Conservation (phyloP, 73 alveolate genomes). For the Effrenium voratum region DNA sequence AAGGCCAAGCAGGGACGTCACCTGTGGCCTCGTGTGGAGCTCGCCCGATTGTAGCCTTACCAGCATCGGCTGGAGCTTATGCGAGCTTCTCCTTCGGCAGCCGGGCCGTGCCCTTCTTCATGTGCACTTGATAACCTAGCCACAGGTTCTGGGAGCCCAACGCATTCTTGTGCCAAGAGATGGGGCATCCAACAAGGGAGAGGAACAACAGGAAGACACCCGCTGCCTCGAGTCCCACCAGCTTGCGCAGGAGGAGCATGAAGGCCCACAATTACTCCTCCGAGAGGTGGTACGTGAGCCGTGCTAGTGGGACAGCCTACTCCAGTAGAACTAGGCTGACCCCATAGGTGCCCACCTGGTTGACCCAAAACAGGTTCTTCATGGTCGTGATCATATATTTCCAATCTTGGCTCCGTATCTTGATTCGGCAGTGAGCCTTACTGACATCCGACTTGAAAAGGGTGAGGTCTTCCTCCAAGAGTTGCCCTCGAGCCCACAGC, state of each 20-base stretch:
- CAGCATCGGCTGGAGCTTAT: too few relatives aligned
- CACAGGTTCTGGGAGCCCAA: neutral
- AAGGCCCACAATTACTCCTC: neutral
- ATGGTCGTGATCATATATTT: neutral
- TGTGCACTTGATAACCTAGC: neutral
- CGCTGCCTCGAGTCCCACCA: too few relatives aligned
- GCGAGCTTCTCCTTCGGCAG: neutral
- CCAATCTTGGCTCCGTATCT: neutral
- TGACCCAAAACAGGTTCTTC: neutral
- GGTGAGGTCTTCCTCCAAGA: neutral
- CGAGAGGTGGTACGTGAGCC: neutral
- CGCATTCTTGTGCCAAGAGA: neutral
- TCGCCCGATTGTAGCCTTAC: too few relatives aligned
- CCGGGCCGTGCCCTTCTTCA: neutral
- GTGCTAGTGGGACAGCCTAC: neutral
- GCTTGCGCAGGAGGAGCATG: too few relatives aligned
- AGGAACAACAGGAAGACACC: too few relatives aligned
- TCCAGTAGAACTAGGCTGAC: constrained; percentile 4
- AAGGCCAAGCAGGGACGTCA: too few relatives aligned
- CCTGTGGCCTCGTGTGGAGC: too few relatives aligned
- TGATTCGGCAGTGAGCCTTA: neutral
- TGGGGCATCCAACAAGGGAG: neutral
- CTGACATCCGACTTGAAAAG: neutral
- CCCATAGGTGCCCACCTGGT: constrained; percentile 21
- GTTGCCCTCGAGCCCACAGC: neutral